Evolutionary conservation across 495 filamentous ascomycete species (phyloP).

Genomic region (Entonaema liquescens): DNA sequence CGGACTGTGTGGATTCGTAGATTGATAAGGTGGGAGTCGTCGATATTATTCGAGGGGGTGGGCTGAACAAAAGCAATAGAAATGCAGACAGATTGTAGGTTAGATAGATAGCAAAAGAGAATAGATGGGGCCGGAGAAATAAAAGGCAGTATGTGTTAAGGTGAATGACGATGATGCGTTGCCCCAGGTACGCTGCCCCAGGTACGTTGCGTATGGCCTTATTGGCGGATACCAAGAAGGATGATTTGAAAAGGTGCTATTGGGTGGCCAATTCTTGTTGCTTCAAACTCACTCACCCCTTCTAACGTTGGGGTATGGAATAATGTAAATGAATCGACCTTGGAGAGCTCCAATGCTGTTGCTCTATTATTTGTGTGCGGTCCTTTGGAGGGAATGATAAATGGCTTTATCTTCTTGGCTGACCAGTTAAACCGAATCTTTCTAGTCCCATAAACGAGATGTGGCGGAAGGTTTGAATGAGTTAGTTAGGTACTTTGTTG

Average conservation of each 20-base stretch:
- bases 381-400: neutral
- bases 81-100: neutral
- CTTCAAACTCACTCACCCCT: conserved; percentile 5
- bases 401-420: neutral
- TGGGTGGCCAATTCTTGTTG: conserved; percentile 27
- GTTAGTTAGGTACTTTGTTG: neutral
- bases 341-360: conserved; percentile 1
- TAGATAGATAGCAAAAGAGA: neutral
- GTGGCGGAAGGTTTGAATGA: conserved; percentile 17
- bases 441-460: conserved; percentile 7
- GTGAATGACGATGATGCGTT: conserved; percentile 8
- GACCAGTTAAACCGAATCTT: conserved; percentile 1
- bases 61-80: neutral
- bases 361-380: neutral
- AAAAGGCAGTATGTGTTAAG: neutral
- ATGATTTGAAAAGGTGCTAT: conserved; percentile 30
- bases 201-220: neutral
- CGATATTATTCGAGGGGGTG: conserved; percentile 23
- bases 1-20: conserved; percentile 7
- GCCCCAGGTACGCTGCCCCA: neutral
- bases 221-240: conserved; percentile 14
- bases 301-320: conserved; percentile 7
- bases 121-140: conserved; percentile 20
- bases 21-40: conserved; percentile 29
- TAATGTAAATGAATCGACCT: conserved; percentile 14